A percentile compares a stretch with the other conserved stretches of the same genome.
These are phyloP conservation scores for Pseudogymnoascus sp. DNA, from an alignment of 2,329 filamentous ascomycete species.

Conservation along the genomic window DNA sequence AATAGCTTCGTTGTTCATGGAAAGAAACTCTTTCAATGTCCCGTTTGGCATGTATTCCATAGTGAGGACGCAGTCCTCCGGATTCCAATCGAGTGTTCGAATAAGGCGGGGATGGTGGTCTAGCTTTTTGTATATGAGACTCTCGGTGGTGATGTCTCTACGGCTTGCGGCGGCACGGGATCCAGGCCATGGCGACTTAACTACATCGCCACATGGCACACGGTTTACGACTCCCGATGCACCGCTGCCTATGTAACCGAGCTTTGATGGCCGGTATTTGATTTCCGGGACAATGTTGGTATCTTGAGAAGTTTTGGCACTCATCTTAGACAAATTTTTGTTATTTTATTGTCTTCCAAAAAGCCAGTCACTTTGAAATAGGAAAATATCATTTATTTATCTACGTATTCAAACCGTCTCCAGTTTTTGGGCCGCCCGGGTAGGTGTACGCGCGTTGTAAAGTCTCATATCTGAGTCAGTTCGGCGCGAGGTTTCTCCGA, in stretches of 20 bases:
- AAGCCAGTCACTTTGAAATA: background rate
- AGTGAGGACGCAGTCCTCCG: constrained; percentile 21
- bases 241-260: constrained; percentile 12
- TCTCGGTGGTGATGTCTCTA: constrained; percentile 21
- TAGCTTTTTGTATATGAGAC: constrained; percentile 22
- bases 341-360: background rate
- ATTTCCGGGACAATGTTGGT: background rate
- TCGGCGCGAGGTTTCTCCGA: background rate
- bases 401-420: background rate
- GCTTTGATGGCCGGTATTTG: constrained; percentile 12
- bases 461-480: background rate
- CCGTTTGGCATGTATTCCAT: constrained; percentile 26
- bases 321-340: background rate
- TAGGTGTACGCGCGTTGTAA: background rate
- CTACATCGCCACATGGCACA: constrained; percentile 14
- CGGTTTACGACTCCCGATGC: constrained; percentile 17
- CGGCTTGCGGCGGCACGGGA: constrained; percentile 11
- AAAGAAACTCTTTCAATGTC: constrained; percentile 21
- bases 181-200: constrained; percentile 19
- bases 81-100: constrained; percentile 22
- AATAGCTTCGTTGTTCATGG: constrained; percentile 13
- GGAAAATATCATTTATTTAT: background rate
- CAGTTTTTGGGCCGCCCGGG: background rate
- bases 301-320: background rate
- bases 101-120: constrained; percentile 20